A percentile compares a stretch with the other conserved stretches of the same genome.
Evolutionary conservation across 179 eudicot genomes (phyloP).

Genomic region (Amaranthus tricolor): DNA sequence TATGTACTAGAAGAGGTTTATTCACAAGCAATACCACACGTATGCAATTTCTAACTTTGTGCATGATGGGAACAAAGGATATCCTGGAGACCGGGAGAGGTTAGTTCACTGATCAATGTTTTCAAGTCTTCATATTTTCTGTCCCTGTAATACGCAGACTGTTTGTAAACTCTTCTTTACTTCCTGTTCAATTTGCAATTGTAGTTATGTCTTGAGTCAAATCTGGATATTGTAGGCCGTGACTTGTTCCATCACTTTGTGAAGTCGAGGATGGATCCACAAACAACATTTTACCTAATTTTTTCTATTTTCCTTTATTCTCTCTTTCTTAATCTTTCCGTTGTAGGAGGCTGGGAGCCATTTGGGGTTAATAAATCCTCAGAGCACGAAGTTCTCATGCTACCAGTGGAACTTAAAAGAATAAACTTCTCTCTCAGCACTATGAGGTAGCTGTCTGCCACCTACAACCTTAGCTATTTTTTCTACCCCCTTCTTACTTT

Average conservation of each 20-base stretch:
- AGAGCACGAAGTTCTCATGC: background rate
- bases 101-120: slow-evolving; percentile 19
- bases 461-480: background rate
- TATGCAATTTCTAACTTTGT: slow-evolving; percentile 29
- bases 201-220: background rate
- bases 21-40: slow-evolving; percentile 33
- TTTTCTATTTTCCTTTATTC: background rate
- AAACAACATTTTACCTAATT: background rate
- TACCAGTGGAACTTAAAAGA: background rate
- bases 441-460: background rate
- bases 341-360: background rate
- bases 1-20: slow-evolving; percentile 34
- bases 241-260: background rate
- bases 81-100: slow-evolving; percentile 49
- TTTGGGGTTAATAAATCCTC: background rate
- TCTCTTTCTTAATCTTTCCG: background rate
- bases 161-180: background rate
- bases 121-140: background rate
- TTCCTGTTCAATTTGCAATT: background rate
- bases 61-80: slow-evolving; percentile 39
- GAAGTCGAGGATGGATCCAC: background rate
- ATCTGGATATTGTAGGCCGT: background rate
- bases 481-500: background rate
- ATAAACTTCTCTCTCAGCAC: background rate
- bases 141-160: background rate